Evolutionary conservation across 305 asterid species (phyloP).

Genomic region (Stenogyne calaminthoides): DNA sequence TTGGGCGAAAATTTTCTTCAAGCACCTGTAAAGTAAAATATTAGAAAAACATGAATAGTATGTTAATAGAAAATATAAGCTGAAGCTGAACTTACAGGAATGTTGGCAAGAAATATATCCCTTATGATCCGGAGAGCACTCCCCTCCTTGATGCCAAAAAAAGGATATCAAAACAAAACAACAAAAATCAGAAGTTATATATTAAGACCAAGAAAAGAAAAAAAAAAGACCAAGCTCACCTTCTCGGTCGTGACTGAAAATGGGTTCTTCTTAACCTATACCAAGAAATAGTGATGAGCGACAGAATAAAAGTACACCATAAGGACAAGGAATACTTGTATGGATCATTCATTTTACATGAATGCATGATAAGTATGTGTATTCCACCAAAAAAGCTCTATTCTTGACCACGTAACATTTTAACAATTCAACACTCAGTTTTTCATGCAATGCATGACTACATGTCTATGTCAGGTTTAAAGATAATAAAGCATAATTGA

Average conservation of each 20-base stretch:
- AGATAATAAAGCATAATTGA: not conserved
- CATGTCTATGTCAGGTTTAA: not conserved
- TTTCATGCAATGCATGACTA: not conserved
- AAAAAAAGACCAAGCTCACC: conserved; percentile 34
- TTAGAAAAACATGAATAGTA: conserved; percentile 15
- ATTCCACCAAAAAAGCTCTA: not conserved
- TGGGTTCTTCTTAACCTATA: conserved; percentile 55
- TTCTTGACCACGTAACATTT: not conserved
- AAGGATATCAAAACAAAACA: conserved; percentile 17
- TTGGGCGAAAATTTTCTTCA: conserved; percentile 72
- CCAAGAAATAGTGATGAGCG: conserved; percentile 25
- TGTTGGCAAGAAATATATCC: conserved; percentile 76
- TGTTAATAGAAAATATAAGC: conserved; percentile 9
- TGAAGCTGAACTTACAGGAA: conserved; percentile 63
- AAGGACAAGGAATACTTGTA: not conserved
- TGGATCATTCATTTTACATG: conserved; percentile 5
- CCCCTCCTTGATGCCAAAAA: conserved; percentile 55
- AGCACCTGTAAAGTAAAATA: conserved; percentile 49
- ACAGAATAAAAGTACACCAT: conserved; percentile 12
- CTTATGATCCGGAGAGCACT: conserved; percentile 66
- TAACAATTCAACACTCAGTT: not conserved
- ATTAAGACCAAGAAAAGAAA: conserved; percentile 6
- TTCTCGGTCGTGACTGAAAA: conserved; percentile 41
- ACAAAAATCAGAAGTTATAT: not conserved
- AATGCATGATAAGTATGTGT: conserved; percentile 6